Evolutionary conservation across 495 filamentous ascomycete genomes (phyloP).

Genomic region (Poronia punctata): DNA sequence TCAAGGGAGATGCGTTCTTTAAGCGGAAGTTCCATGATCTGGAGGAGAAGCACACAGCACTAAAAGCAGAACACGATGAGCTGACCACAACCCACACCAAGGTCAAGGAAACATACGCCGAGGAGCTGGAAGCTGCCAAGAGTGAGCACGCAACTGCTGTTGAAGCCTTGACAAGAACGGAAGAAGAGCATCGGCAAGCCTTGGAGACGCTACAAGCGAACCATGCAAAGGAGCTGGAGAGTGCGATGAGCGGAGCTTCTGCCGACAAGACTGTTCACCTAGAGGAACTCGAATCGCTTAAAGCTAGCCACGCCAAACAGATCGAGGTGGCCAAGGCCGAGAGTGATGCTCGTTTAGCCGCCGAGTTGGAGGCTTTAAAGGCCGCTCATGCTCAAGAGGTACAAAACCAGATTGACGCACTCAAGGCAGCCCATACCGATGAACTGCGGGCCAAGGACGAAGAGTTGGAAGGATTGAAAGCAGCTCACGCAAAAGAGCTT

Average conservation of each 20-base stretch:
- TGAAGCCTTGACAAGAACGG: slow-evolving; percentile 31
- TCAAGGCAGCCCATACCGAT: slow-evolving; percentile 32
- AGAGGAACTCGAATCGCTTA: slow-evolving; percentile 36
- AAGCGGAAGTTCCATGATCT: slow-evolving; percentile 47
- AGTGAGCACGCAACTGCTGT: slow-evolving; percentile 28
- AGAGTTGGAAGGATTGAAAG: slow-evolving; percentile 15
- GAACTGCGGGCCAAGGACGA: slow-evolving; percentile 18
- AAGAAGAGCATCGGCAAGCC: slow-evolving; percentile 35
- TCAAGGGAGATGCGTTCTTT: slow-evolving; percentile 49
- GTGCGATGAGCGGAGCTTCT: slow-evolving; percentile 31
- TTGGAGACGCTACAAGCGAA: slow-evolving; percentile 38
- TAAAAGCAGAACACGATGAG: slow-evolving; percentile 22
- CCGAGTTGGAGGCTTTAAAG: slow-evolving; percentile 36
- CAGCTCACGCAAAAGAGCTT: slow-evolving; percentile 27
- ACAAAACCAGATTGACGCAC: slow-evolving; percentile 23
- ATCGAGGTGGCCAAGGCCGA: slow-evolving; percentile 36
- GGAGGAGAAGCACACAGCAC: slow-evolving; percentile 39
- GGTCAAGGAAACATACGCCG: slow-evolving; percentile 26
- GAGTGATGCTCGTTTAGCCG: slow-evolving; percentile 28
- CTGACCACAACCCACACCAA: slow-evolving; percentile 33
- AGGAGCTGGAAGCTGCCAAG: slow-evolving; percentile 33
- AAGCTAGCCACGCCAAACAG: slow-evolving; percentile 41
- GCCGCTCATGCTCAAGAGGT: slow-evolving; percentile 32
- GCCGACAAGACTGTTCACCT: slow-evolving; percentile 29
- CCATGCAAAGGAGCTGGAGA: slow-evolving; percentile 40